Percentiles rank a stretch among this genome's conserved stretches.
Evolutionary conservation across 139 green algal genomes (phyloP).

Genomic region (Chlamydomonas eustigma): DNA sequence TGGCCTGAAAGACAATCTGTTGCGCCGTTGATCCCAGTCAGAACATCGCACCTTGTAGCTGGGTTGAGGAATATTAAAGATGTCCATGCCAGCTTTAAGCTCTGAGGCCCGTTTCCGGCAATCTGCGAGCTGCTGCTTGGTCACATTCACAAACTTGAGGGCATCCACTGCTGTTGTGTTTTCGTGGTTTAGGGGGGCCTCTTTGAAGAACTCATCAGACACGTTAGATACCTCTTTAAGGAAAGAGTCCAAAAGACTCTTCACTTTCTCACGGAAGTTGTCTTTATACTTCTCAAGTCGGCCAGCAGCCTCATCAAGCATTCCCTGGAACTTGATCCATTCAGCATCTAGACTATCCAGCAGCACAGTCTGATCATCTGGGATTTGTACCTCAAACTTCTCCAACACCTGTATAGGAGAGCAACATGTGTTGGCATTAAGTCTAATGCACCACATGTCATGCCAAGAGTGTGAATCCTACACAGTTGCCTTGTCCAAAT

Average conservation of each 20-base stretch:
- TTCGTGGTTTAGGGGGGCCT: constrained; percentile 46
- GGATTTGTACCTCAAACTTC: constrained; percentile 63
- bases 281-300: constrained; percentile 78
- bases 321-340: constrained; percentile 58
- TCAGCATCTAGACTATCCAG: constrained; percentile 54
- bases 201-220: constrained; percentile 57
- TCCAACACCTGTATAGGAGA: constrained; percentile 49
- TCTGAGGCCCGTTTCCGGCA: constrained; percentile 33
- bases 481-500: too few species aligned
- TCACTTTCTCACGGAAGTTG: constrained; percentile 51
- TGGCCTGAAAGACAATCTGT: too few species aligned
- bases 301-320: constrained; percentile 51
- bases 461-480: too few species aligned
- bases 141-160: constrained; percentile 35
- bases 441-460: too few species aligned
- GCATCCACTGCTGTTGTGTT: constrained; percentile 24
- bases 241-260: constrained; percentile 74
- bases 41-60: constrained; percentile 62
- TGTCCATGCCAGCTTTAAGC: constrained; percentile 80
- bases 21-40: too few species aligned
- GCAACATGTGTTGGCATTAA: not conserved
- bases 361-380: constrained; percentile 56
- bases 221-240: constrained; percentile 58
- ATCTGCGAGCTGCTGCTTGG: constrained; percentile 24
- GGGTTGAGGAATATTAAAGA: constrained; percentile 76